Conservation (phyloP, 2,329 filamentous ascomycete species). For the Aaosphaeria arxii region DNA sequence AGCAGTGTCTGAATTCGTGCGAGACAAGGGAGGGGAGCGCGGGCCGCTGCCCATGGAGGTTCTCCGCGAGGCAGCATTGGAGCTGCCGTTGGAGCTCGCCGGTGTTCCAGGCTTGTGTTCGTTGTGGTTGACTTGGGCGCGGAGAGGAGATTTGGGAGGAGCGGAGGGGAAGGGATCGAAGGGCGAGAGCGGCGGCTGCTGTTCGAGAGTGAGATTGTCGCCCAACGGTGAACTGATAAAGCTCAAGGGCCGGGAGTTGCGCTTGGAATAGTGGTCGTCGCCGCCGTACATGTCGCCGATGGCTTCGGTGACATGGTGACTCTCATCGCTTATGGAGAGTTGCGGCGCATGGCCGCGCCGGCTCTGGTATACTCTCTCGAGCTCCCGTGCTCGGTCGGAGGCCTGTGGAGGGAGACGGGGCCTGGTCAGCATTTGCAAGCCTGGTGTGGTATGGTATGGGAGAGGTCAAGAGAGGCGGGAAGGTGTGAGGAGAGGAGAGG, state of each 20-base stretch:
- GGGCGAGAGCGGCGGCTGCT: constrained; percentile 15
- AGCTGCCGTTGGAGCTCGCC: constrained; percentile 17
- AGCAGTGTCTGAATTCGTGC: constrained; percentile 41
- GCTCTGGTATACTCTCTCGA: constrained; percentile 49
- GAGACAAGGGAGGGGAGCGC: constrained; percentile 39
- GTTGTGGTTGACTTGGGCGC: constrained; percentile 33
- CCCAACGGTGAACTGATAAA: constrained; percentile 63
- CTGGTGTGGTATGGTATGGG: background rate
- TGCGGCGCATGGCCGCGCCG: constrained; percentile 59
- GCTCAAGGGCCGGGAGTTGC: constrained; percentile 68
- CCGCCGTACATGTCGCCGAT: constrained; percentile 90
- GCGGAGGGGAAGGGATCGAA: constrained; percentile 29
- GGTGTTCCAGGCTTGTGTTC: constrained; percentile 4
- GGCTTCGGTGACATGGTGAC: constrained; percentile 90
- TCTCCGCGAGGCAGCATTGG: constrained; percentile 7
- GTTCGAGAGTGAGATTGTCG: constrained; percentile 40
- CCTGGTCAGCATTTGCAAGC: constrained; percentile 24
- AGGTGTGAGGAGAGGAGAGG: background rate
- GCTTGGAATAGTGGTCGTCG: constrained; percentile 56
- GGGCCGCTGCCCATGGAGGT: constrained; percentile 13
- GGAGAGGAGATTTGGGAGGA: constrained; percentile 41
- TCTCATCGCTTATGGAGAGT: constrained; percentile 78
- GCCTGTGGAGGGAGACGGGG: constrained; percentile 25
- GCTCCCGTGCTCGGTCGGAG: constrained; percentile 42
- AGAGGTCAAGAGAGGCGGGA: background rate